Conservation (phyloP, 192 early-diverging fungal species). For the Backusella macrospora region DNA sequence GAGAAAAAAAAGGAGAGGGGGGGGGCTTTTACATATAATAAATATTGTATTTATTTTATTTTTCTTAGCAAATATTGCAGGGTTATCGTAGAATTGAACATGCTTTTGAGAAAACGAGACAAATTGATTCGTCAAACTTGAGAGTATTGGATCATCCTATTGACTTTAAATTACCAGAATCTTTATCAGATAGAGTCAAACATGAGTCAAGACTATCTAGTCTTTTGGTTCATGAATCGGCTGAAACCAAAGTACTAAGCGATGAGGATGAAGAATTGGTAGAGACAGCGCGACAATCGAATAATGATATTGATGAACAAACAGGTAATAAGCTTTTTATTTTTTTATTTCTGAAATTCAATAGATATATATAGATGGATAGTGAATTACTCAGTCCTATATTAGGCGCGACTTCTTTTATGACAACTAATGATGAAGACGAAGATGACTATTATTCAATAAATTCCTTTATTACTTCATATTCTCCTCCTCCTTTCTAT, state of each 20-base stretch:
- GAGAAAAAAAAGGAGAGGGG: constrained; percentile 8
- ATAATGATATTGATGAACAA: too few relatives aligned
- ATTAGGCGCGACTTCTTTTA: background rate
- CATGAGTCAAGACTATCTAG: background rate
- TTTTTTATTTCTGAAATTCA: background rate
- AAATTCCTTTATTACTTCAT: background rate
- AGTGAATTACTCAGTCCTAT: constrained; percentile 15
- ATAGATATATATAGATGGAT: constrained; percentile 6
- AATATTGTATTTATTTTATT: too few relatives aligned
- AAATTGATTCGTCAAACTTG: background rate
- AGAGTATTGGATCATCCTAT: background rate
- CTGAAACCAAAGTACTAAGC: background rate
- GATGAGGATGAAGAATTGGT: background rate
- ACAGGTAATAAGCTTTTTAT: background rate
- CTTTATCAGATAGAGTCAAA: too few relatives aligned
- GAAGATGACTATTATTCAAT: background rate
- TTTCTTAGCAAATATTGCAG: constrained; percentile 27
- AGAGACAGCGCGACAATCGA: background rate
- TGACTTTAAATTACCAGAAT: too few relatives aligned
- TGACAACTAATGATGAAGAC: background rate
- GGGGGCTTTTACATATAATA: too few relatives aligned
- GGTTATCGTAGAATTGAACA: constrained; percentile 22
- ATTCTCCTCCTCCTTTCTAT: background rate
- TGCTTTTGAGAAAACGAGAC: constrained; percentile 31
- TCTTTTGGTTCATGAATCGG: background rate